A percentile compares a stretch with the other conserved stretches of the same genome.
Evolutionary conservation across 2,329 filamentous ascomycete genomes (phyloP).

Genomic region (Fusarium poae): DNA sequence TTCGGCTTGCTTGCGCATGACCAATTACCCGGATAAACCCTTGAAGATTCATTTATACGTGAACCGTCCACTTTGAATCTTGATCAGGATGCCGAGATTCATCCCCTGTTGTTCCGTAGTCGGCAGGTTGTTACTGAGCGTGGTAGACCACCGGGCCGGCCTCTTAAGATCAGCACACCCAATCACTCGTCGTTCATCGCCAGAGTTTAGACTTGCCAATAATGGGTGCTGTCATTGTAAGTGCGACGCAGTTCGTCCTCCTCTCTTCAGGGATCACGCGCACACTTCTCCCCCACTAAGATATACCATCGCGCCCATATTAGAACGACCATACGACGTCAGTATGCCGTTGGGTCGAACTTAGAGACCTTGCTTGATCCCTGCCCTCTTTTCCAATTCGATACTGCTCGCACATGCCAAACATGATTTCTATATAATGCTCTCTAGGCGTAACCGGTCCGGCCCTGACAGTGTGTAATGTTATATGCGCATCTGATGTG

Average conservation of each 20-base stretch:
- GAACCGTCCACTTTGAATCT: not conserved
- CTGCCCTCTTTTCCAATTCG: conserved; percentile 13
- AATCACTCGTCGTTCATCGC: conserved; percentile 20
- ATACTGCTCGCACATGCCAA: conserved; percentile 37
- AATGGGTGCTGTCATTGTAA: conserved; percentile 1
- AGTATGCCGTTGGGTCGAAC: conserved; percentile 21
- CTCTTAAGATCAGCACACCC: conserved; percentile 35
- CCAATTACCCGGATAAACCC: conserved; percentile 6
- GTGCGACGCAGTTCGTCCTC: conserved; percentile 31
- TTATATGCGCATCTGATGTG: conserved; percentile 11
- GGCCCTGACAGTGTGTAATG: conserved; percentile 22
- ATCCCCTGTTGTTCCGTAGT: conserved; percentile 21
- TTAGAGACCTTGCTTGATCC: conserved; percentile 15
- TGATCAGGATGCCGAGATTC: conserved; percentile 23
- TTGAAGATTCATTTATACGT: conserved; percentile 19
- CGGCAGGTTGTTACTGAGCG: conserved; percentile 8
- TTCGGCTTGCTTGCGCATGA: conserved; percentile 23
- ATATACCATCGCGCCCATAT: conserved; percentile 22
- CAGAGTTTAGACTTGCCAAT: conserved; percentile 8
- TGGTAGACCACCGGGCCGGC: conserved; percentile 36
- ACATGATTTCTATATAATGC: conserved; percentile 8
- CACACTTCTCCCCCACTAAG: conserved; percentile 24
- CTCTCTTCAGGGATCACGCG: conserved; percentile 27
- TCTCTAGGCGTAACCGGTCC: conserved; percentile 36
- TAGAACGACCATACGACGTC: conserved; percentile 33